phyloP scores from a whole-genome alignment of 2,329 filamentous ascomycete species.

The Colletotrichum simmondsii region DNA sequence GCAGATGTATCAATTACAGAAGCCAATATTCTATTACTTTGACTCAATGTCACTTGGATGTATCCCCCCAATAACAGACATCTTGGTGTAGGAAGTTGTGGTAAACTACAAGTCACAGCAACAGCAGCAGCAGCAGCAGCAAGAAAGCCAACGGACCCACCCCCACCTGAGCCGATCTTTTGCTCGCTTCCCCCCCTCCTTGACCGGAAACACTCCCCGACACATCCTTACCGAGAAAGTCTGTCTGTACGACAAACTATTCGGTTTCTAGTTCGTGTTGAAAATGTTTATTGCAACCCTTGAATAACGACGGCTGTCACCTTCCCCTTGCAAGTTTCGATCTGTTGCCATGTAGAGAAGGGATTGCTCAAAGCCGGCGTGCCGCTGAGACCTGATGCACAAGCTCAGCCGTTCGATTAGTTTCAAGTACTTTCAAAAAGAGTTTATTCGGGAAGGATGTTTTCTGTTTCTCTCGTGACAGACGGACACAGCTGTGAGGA shows the following conservation, averaged over 20 bases:
- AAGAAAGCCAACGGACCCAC: neutral
- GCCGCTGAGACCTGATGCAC: no score
- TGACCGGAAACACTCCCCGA: neutral
- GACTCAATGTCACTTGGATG: neutral
- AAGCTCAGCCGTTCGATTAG: no score
- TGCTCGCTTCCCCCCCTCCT: neutral
- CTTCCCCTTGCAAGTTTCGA: constrained; percentile 1
- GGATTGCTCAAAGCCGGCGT: no score
- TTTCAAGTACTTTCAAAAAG: no score
- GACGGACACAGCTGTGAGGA: no score
- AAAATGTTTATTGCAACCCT: neutral
- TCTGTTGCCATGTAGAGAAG: no score
- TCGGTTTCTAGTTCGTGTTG: neutral
- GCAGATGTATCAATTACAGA: neutral
- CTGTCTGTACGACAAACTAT: neutral
- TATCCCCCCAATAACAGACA: neutral
- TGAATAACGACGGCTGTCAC: neutral
- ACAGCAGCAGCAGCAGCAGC: neutral
- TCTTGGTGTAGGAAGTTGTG: neutral
- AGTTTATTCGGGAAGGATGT: no score
- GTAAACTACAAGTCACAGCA: neutral
- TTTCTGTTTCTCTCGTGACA: no score
- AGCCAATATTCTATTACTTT: neutral
- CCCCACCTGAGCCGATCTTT: constrained; percentile 26
- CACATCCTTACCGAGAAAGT: no score